Conservation (phyloP, 306 rosid species). For the Comarum palustre region DNA sequence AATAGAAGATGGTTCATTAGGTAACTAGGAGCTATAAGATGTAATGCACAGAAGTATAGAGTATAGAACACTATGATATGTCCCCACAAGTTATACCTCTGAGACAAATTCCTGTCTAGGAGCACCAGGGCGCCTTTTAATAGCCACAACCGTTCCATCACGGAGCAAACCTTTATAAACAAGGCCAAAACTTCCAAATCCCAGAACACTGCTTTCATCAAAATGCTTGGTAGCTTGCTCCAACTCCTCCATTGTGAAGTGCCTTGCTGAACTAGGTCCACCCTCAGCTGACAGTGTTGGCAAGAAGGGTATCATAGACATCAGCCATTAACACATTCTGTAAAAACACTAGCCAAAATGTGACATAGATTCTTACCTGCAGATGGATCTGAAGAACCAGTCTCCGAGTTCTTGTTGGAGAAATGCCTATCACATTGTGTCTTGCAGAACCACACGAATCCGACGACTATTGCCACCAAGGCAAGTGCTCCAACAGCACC, state of each 20-base stretch:
- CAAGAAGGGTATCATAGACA: background rate
- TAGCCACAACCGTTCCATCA: slow-evolving; percentile 45
- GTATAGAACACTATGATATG: slow-evolving; percentile 11
- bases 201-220: slow-evolving; percentile 38
- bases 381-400: slow-evolving; percentile 50
- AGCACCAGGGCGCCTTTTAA: slow-evolving; percentile 42
- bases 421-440: slow-evolving; percentile 17
- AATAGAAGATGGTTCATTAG: background rate
- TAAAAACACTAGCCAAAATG: slow-evolving; percentile 1
- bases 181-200: slow-evolving; percentile 49
- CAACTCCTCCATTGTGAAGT: slow-evolving; percentile 37
- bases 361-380: slow-evolving; percentile 31
- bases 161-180: slow-evolving; percentile 42
- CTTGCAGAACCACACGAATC: slow-evolving; percentile 39
- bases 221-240: slow-evolving; percentile 43
- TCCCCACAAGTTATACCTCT: slow-evolving; percentile 29
- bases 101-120: slow-evolving; percentile 33
- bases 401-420: slow-evolving; percentile 38
- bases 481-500: slow-evolving; percentile 37
- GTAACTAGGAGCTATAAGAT: background rate
- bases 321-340: background rate
- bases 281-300: slow-evolving; percentile 31
- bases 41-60: slow-evolving; percentile 7
- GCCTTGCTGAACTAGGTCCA: slow-evolving; percentile 32
- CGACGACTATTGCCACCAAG: slow-evolving; percentile 23